These are phyloP conservation scores for Hypoxylon crocopeplum DNA, from an alignment of 495 filamentous ascomycete species.

Conservation along the genomic window DNA sequence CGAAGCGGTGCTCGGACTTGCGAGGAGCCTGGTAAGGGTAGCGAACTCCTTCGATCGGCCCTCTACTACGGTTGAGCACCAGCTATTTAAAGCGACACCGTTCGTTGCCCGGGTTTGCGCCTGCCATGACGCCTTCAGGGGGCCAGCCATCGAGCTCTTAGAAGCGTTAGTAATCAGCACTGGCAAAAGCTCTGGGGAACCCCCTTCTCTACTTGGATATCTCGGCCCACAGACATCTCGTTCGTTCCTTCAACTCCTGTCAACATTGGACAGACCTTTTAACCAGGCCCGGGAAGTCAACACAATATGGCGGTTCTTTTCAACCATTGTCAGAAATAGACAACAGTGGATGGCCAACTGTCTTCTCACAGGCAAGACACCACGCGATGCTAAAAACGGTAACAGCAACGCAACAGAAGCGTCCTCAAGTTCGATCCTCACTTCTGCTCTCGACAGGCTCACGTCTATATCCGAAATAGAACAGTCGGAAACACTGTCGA, in stretches of 20 bases:
- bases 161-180: slow-evolving; percentile 75
- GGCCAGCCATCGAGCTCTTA: slow-evolving; percentile 70
- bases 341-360: slow-evolving; percentile 97
- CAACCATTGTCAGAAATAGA: slow-evolving; percentile 84
- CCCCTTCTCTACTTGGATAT: slow-evolving; percentile 88
- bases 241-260: slow-evolving; percentile 79
- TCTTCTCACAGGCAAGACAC: slow-evolving; percentile 85
- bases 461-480: slow-evolving; percentile 68
- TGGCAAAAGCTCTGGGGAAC: slow-evolving; percentile 68
- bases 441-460: slow-evolving; percentile 77
- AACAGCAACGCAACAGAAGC: slow-evolving; percentile 57
- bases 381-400: slow-evolving; percentile 70
- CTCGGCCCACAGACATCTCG: slow-evolving; percentile 81
- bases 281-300: slow-evolving; percentile 64
- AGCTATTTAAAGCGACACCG: slow-evolving; percentile 78
- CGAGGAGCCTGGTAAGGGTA: slow-evolving; percentile 70
- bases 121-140: slow-evolving; percentile 68
- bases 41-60: slow-evolving; percentile 67
- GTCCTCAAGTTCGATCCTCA: slow-evolving; percentile 67
- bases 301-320: slow-evolving; percentile 82
- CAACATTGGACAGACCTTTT: slow-evolving; percentile 79
- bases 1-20: slow-evolving; percentile 67
- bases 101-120: slow-evolving; percentile 81
- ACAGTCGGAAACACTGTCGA: slow-evolving; percentile 66
- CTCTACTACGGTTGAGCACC: slow-evolving; percentile 71